Conservation (phyloP, 108 stramenopile genomes). For the Cylindrotheca closterium region DNA sequence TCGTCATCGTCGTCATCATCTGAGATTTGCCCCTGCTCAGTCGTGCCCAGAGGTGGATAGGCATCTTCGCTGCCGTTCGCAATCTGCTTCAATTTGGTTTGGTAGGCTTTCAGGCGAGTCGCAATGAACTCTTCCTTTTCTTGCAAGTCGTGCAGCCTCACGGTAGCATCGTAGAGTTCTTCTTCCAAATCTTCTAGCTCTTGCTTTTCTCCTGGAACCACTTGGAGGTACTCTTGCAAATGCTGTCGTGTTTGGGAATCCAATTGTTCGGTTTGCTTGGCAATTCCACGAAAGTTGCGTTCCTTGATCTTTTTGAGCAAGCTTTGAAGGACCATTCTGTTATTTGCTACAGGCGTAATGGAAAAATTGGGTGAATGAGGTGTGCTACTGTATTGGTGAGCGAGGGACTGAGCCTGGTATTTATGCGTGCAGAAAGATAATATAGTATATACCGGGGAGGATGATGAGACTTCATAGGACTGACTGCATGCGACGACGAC, state of each 20-base stretch:
- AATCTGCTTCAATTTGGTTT: not conserved
- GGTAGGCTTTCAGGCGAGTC: conserved; percentile 3
- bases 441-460: no score
- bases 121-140: conserved; percentile 17
- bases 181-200: conserved; percentile 6
- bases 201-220: conserved; percentile 5
- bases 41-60: not conserved
- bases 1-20: not conserved
- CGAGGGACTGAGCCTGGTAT: no score
- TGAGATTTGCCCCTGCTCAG: not conserved
- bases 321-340: conserved; percentile 3
- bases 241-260: conserved; percentile 12
- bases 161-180: not conserved
- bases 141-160: not conserved
- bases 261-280: conserved; percentile 10
- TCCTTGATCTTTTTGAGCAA: conserved; percentile 4
- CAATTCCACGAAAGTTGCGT: conserved; percentile 10
- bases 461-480: no score
- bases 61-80: no score
- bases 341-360: no score
- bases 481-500: no score
- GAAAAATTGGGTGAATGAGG: no score
- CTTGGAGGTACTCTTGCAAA: conserved; percentile 10
- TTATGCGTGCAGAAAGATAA: no score
- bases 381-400: no score